phyloP scores from a whole-genome alignment of 331 rosid genomes.

The Cucumis variabilis region DNA sequence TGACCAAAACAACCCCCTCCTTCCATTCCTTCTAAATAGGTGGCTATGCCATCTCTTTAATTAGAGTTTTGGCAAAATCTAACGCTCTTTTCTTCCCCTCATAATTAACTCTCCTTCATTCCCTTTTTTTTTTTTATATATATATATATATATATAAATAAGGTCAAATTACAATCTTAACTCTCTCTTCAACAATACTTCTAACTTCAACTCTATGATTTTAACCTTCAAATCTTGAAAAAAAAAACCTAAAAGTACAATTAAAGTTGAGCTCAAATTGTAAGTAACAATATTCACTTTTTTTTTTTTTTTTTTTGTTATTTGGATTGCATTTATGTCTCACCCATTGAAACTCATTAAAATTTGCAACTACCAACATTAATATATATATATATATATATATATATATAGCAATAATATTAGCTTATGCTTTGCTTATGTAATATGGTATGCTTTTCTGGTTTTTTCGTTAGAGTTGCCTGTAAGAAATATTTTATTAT shows the following conservation, averaged over 20 bases:
- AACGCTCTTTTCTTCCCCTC: neutral
- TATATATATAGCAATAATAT: neutral
- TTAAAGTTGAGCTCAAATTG: no score
- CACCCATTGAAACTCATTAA: neutral
- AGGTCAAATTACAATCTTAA: neutral
- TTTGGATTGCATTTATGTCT: neutral
- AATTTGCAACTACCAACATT: neutral
- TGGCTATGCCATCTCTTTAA: no score
- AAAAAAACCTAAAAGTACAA: no score
- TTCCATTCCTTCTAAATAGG: neutral
- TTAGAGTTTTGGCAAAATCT: no score
- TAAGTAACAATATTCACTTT: no score
- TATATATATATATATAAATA: no score
- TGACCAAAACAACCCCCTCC: neutral
- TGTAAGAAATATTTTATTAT: neutral
- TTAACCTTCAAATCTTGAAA: no score
- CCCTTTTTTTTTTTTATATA: no score
- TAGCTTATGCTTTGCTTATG: neutral
- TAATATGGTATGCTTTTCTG: neutral
- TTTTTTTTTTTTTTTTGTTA: no score
- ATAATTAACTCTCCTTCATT: no score
- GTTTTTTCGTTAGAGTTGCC: neutral
- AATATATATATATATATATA: neutral
- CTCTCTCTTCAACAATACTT: no score
- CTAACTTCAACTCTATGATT: no score